Base-by-base conservation (phyloP, 2,329 filamentous ascomycete genomes). In the Penicillium janthinellum region DNA sequence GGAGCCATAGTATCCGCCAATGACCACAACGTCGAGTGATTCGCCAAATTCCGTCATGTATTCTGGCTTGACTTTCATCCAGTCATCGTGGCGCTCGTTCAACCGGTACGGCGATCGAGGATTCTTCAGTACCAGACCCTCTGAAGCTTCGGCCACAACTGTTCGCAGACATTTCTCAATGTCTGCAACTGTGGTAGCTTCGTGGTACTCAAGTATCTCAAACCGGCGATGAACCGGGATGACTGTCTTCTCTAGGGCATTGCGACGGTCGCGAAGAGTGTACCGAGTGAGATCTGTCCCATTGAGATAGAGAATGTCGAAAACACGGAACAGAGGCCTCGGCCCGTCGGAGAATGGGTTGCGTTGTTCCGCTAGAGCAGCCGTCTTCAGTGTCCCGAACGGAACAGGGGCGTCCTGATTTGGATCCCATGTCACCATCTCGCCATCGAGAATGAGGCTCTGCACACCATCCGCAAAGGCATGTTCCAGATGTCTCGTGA, bases 361-460 rank as follows among this genome's bases (percentile, higher is more conserved):
- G 62, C 87, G 86, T 70, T 93, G 88, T 69, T 94, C 90, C 0
- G 88, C 84, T 35, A 96, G 77, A 0, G 94, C 94, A 0, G 93
- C 94, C 1, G 92, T 94, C 77, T 99, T 99, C 51, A 99, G 82
- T 0, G 91, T 96, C 7, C 95, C 95, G 73, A 99, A 99, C 0
- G 90, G 87, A 15, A 96, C 89, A 54, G 95, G 90, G 57, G 90
- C 90, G 77, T 96, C 90, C 52, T 90, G 82, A 47, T 89, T 86
- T 61, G 92, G 90, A 71, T 98, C 92, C 95, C 95, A 99, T 0
- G 93, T 96, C 59, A 99, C 92, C 95, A 99, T 99, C 74, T 99
- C 95, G 10, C 95, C 95, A 69, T 99, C 95, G 0, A 99, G 82
- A 52, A 99, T 96, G 64, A 96, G 83, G 71, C 91, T 97, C 15